phyloP scores from a whole-genome alignment of 345 rosid species.

The Aquilaria yunnanensis region DNA sequence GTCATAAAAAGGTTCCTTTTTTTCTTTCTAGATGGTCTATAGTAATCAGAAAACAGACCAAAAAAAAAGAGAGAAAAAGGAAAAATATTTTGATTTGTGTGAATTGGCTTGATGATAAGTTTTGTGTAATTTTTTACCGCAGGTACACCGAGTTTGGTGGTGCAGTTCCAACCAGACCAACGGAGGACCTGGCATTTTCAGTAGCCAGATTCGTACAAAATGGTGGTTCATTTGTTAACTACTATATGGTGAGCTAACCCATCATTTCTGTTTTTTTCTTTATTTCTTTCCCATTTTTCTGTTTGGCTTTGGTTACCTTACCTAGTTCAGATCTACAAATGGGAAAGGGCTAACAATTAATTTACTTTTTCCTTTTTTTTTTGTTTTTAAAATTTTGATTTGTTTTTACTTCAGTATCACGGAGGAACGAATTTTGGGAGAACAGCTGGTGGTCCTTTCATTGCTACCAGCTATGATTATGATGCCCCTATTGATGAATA shows the following conservation, averaged over 20 bases:
- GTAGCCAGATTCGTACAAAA: constrained; percentile 76
- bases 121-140: background rate
- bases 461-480: constrained; percentile 70
- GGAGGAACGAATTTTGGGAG: constrained; percentile 75
- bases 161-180: constrained; percentile 68
- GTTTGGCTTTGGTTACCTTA: background rate
- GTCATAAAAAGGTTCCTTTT: constrained; percentile 7
- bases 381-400: background rate
- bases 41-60: background rate
- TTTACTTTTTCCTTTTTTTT: background rate
- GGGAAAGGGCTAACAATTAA: no score
- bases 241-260: constrained; percentile 63
- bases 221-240: constrained; percentile 74
- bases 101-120: background rate
- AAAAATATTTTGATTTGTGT: no score
- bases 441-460: constrained; percentile 69
- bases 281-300: no score
- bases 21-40: background rate
- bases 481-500: constrained; percentile 78
- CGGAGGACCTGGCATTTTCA: constrained; percentile 76
- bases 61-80: background rate
- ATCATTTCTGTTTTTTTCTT: no score
- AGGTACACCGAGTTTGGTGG: constrained; percentile 78
- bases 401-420: constrained; percentile 37
- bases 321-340: background rate